phyloP scores from a whole-genome alignment of 352 stramenopile species.

The Thalassiosira pacifica region DNA sequence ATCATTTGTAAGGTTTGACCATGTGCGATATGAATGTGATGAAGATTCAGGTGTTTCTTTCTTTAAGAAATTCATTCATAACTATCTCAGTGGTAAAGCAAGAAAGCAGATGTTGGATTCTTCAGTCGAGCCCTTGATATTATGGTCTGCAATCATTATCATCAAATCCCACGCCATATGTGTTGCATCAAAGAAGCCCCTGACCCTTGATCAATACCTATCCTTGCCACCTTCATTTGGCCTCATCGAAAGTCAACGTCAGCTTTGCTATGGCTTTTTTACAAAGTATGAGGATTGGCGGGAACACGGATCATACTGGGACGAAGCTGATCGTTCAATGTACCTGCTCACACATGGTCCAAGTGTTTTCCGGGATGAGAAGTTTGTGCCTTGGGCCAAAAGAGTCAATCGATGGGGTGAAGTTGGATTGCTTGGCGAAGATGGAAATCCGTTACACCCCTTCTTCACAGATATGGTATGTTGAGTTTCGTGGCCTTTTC shows the following conservation, averaged over 20 bases:
- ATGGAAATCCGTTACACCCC: constrained; percentile 31
- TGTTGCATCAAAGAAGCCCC: constrained; percentile 25
- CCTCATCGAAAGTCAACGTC: constrained; percentile 9
- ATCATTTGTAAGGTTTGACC: constrained; percentile 43
- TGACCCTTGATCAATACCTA: constrained; percentile 43
- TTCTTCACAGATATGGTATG: constrained; percentile 51
- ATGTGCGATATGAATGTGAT: constrained; percentile 40
- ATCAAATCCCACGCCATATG: constrained; percentile 45
- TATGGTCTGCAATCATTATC: constrained; percentile 49
- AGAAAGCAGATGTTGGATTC: constrained; percentile 18
- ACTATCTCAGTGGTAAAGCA: constrained; percentile 26
- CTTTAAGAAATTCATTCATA: constrained; percentile 16
- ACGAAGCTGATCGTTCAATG: constrained; percentile 39
- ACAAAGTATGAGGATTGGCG: constrained; percentile 46
- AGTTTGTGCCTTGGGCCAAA: constrained; percentile 38
- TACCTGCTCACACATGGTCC: constrained; percentile 36
- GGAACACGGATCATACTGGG: constrained; percentile 1
- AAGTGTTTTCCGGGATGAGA: constrained; percentile 27
- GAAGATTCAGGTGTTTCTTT: constrained; percentile 32
- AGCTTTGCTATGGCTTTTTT: constrained; percentile 37
- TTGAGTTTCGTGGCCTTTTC: too few species aligned
- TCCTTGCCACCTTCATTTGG: constrained; percentile 28
- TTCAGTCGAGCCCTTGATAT: constrained; percentile 41
- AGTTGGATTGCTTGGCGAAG: constrained; percentile 33
- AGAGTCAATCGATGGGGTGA: constrained; percentile 34